Evolutionary conservation across 306 rosid genomes (phyloP), one percentile per base, ranked within the genome.

Genomic region (Fragaria vesca): DNA sequence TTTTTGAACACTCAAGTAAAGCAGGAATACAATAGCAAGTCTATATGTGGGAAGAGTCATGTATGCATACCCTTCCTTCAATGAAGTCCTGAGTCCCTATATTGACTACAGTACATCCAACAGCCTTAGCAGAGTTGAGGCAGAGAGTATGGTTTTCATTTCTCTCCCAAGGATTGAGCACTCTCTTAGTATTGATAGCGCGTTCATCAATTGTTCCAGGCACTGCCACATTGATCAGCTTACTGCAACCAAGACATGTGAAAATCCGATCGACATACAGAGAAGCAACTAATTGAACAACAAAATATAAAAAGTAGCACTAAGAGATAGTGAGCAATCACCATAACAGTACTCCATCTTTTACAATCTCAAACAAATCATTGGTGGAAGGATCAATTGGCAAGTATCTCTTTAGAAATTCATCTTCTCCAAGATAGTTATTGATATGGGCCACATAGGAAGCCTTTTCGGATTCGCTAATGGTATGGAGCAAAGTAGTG

Each of bases 271-370:
- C 69, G 68, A 78, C 43, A 73, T 8, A 45, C 71, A 26, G 1
- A 36, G 26, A 78, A 58, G 17, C 42, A 45, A 55, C 12, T 17
- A 54, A 32, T 18, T 18, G 20, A 52, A 8, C 45, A 42, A 28
- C 48, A 72, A 73, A 26, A 76, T 36, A 12, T 51, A 66, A 70
- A 8, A 68, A 73, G 47, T n/a, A 32, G 24, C 16, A 45, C 5
- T 50, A 7, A 66, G n/a, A 36, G 72, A 5, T 30, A 32, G 71
- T n/a, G 54, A 48, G 13, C 63, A 66, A 68, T 81, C 86, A 92
- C 99, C 99, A 95, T 81, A 95, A 87, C 73, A 95, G 97, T 82
- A 95, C 99, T 75, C 99, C 99, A 48, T 93, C 97, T 82, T 95
- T 95, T 0, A 83, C 90, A 79, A 93, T 80, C 88, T 95, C 99